A percentile compares a stretch with the other conserved stretches of the same genome.
These are phyloP conservation scores for Solanum sejunctum DNA, from an alignment of 257 asterid genomes.

Conservation along the genomic window DNA sequence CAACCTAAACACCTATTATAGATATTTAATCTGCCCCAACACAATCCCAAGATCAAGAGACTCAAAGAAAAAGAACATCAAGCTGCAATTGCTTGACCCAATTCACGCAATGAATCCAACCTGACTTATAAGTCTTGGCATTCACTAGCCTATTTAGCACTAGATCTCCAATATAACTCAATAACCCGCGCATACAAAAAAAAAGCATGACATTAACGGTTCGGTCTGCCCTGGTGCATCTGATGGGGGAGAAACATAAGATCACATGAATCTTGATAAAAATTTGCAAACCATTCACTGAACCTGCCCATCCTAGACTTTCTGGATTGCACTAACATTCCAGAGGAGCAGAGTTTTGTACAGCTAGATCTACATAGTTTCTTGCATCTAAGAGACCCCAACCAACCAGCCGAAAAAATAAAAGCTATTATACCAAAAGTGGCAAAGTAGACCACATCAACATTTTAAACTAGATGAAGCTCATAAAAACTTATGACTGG, in stretches of 20 bases:
- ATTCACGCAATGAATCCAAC: background rate
- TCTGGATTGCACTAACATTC: background rate
- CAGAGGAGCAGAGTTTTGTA: background rate
- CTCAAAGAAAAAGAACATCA: background rate
- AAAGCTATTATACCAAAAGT: background rate
- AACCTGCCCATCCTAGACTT: background rate
- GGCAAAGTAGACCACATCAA: background rate
- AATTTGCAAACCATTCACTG: background rate
- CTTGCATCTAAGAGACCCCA: background rate
- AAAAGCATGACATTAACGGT: background rate
- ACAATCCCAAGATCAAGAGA: background rate
- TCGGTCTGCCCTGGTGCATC: background rate
- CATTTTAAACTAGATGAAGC: background rate
- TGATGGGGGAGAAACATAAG: background rate
- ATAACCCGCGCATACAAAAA: background rate
- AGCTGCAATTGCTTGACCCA: background rate
- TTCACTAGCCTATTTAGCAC: background rate
- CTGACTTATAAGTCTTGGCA: background rate
- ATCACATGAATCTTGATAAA: background rate
- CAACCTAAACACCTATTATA: background rate
- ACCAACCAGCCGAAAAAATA: background rate
- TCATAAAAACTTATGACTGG: background rate
- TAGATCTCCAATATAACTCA: background rate
- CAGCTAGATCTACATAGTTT: background rate
- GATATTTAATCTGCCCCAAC: background rate